Evolutionary conservation across 768 basidiomycete species (phyloP), one percentile per base, ranked within the genome.

Genomic region (Tricholoma saponaceum): DNA sequence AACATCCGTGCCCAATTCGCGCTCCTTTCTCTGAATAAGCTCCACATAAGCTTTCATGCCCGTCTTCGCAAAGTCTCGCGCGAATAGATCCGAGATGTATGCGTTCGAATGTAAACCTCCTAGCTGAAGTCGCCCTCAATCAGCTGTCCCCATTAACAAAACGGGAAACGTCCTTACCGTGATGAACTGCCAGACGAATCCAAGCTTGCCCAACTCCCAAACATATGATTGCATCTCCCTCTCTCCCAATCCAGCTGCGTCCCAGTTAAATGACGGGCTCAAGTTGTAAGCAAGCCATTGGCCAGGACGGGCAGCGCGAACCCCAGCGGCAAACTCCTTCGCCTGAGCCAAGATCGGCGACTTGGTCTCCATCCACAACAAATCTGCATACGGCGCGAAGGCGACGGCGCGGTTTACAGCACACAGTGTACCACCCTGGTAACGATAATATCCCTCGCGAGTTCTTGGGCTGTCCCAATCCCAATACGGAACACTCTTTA

Each of bases 31-130:
- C 72, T 99, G 97, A 54, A 99, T 79, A 57, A 98, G 77, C 74
- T 95, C 92, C 60, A 98, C 95, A 69, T 98, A 99, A 1, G 97
- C 97, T 72, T 98, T 95, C 97, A 99, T 99, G 41, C 96, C 97
- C 60, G 96, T 95, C 72, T 86, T 88, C 35, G 93, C 89, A 69
- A 85, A 98, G 53, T 89, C 82, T 64, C 83, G 72, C 3, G 97
- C 96, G 71, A 99, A 98, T 22, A 89, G 74, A 70, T 98, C 95
- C 63, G 88, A 92, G 69, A 98, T 98, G 72, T 94, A 96, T 28
- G 89, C 97, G 73, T 97, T 99, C 59, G 95, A 96, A 71, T 99
- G 97, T 43, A 99, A 80, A 57, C 97, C 97, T 44, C 85, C 97
- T 59, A 99, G 91, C 95, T 97, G 67, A 2, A 59, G 50, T 33